Evolutionary conservation across 1,284 basidiomycete species (phyloP).

Genomic region (Leccinum colubrinum): DNA sequence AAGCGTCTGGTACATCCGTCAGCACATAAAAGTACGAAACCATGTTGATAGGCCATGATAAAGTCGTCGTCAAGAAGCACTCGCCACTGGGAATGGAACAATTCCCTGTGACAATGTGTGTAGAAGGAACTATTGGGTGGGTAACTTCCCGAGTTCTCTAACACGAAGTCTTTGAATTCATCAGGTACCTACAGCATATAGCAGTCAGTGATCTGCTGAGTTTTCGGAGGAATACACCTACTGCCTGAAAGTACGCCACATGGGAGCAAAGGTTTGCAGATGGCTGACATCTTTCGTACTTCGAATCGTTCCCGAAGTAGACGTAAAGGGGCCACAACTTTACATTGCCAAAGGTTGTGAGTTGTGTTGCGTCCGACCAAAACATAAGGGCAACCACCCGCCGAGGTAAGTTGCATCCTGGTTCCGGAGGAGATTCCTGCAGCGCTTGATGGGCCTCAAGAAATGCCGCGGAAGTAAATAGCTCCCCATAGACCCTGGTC

Average conservation of each 20-base stretch:
- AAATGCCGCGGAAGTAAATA: background rate
- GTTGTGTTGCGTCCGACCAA: background rate
- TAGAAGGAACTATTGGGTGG: too few relatives aligned
- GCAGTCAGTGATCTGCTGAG: background rate
- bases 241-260: background rate
- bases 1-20: too few relatives aligned
- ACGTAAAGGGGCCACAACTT: background rate
- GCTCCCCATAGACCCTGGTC: background rate
- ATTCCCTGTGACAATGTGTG: too few relatives aligned
- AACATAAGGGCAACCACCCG: background rate
- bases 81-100: too few relatives aligned
- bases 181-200: background rate
- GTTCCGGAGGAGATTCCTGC: background rate
- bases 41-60: too few relatives aligned
- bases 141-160: too few relatives aligned
- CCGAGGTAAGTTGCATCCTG: background rate
- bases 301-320: background rate
- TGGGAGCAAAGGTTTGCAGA: background rate
- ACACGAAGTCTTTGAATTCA: accelerated
- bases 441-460: background rate
- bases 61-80: too few relatives aligned
- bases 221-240: background rate
- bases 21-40: too few relatives aligned
- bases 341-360: background rate
- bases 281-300: background rate